Base-by-base conservation (phyloP, 257 asterid genomes). In the Hygrophila difformis region DNA sequence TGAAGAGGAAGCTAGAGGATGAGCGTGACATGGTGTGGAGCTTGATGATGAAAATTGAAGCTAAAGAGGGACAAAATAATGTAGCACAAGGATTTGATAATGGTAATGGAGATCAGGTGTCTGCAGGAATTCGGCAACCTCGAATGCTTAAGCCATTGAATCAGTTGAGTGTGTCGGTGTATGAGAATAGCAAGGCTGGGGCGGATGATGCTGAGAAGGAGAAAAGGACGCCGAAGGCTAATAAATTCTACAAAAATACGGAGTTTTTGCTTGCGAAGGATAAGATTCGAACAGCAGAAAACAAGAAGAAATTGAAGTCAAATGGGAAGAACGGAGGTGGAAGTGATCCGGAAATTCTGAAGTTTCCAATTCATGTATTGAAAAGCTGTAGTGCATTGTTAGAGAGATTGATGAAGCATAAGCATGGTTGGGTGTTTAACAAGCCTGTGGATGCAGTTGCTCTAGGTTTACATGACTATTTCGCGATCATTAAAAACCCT, bases 371-470 rank as follows among this genome's bases (percentile, higher is more conserved):
- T 55, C 78, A 73, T 46, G 61, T 74, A 9, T 24, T 73, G 33
- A 87, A 82, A 71, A 82, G 55, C 41, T 82, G 97, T 56, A 64
- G 44, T 18, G 47, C 57, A 8, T 60, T 82, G 56, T 68, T 87
- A 36, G 93, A 87, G 69, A 73, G 78, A 57, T 62, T 87, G 74
- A 77, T 80, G 84, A 87, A 82, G 82, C 97, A 87, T 72, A 87
- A 87, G 69, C 94, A 75, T 55, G 91, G 73, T 20, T 87, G 97
- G 97, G 97, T 87, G 59, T 87, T 87, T 54, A 70, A 73, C 61
- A 72, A 62, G 66, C 94, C 97, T 1, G 97, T 87, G 31, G 87
- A 87, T 65, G 53, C 79, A 2, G 81, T 59, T 43, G 72, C 55
- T 64, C 91, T 82, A 59, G 91, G 91, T 61, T 68, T 87, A 69